phyloP scores from a whole-genome alignment of 2,329 filamentous ascomycete genomes.

The Anthostomella pinea region DNA sequence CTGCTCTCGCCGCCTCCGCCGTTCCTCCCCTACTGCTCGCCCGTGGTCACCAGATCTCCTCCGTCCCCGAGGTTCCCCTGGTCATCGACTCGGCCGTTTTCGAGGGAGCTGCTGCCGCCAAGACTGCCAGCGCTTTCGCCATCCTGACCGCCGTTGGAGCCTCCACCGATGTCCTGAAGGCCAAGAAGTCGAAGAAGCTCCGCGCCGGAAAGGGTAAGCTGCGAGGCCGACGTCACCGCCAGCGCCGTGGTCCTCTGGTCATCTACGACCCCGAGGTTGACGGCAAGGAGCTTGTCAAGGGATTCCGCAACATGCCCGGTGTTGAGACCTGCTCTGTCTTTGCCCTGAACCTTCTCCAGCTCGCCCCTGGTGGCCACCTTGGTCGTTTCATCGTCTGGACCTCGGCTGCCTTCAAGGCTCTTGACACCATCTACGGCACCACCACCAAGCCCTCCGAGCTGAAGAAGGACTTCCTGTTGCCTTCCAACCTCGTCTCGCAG shows the following conservation, averaged over 20 bases:
- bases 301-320: constrained; percentile 98
- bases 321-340: constrained; percentile 95
- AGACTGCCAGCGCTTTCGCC: constrained; percentile 82
- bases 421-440: constrained; percentile 95
- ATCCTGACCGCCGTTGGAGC: constrained; percentile 92
- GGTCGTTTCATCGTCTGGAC: constrained; percentile 99
- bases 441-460: constrained; percentile 84
- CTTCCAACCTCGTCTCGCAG: constrained; percentile 88
- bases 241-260: constrained; percentile 95
- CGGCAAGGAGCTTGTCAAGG: constrained; percentile 87
- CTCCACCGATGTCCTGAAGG: constrained; percentile 88
- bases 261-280: constrained; percentile 96
- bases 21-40: constrained; percentile 92
- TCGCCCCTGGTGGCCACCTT: constrained; percentile 97
- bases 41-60: constrained; percentile 92
- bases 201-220: constrained; percentile 99
- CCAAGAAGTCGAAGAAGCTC: constrained; percentile 93
- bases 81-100: constrained; percentile 92
- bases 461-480: constrained; percentile 99
- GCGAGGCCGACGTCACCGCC: constrained; percentile 91
- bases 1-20: constrained; percentile 93
- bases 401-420: constrained; percentile 91
- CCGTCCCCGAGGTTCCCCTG: constrained; percentile 92
- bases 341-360: constrained; percentile 96
- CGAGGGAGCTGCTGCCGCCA: constrained; percentile 72